A percentile compares a stretch with the other conserved stretches of the same genome.
These are phyloP conservation scores for Kwoniella shandongensis DNA, from an alignment of 768 basidiomycete genomes.

Conservation along the genomic window DNA sequence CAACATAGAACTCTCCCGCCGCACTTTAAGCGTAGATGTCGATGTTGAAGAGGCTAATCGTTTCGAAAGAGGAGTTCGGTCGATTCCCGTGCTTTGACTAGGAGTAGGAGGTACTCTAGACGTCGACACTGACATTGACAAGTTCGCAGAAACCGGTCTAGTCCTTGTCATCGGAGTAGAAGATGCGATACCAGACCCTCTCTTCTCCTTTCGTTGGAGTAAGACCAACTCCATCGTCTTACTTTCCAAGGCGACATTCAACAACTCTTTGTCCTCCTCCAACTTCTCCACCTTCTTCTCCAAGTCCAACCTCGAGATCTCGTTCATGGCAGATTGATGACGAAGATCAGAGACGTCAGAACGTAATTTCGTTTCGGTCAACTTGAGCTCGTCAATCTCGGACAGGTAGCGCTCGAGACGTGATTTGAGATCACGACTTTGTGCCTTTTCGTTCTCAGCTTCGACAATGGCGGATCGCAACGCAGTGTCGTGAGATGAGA, in stretches of 20 bases:
- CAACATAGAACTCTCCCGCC: slow-evolving; percentile 1
- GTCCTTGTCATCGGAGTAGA: not conserved
- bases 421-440: slow-evolving; percentile 19
- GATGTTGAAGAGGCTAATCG: slow-evolving; percentile 14
- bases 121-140: slow-evolving; percentile 10
- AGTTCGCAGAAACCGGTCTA: not conserved
- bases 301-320: slow-evolving; percentile 5
- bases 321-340: not conserved
- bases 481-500: slow-evolving; percentile 9
- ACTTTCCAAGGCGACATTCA: slow-evolving; percentile 26
- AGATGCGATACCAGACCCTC: not conserved
- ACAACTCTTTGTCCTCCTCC: slow-evolving; percentile 26
- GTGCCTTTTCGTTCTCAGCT: slow-evolving; percentile 25
- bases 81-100: slow-evolving; percentile 4
- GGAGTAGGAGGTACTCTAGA: slow-evolving; percentile 14
- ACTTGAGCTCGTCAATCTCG: slow-evolving; percentile 37
- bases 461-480: slow-evolving; percentile 18
- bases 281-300: slow-evolving; percentile 9
- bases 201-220: slow-evolving; percentile 1
- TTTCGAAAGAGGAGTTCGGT: slow-evolving; percentile 17
- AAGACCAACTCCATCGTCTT: slow-evolving; percentile 19
- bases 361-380: slow-evolving; percentile 26
- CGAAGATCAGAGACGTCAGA: slow-evolving; percentile 9
- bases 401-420: slow-evolving; percentile 26
- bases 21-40: not conserved